Evolutionary conservation across 2,329 filamentous ascomycete species (phyloP).

Genomic region (Aschersonia sp.): DNA sequence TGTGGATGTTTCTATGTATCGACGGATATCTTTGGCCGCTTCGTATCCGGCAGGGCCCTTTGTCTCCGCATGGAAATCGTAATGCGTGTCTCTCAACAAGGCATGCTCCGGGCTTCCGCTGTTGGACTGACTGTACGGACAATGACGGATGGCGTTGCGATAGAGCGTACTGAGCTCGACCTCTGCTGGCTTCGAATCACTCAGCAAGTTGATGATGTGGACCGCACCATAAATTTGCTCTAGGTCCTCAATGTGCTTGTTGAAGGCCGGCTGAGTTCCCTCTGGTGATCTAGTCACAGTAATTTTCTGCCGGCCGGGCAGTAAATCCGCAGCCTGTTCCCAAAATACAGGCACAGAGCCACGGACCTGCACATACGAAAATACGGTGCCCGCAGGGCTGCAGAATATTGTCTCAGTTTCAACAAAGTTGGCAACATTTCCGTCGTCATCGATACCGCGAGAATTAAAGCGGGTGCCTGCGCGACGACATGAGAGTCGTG

Average conservation of each 20-base stretch:
- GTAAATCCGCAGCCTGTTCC: constrained; percentile 80
- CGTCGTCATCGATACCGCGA: constrained; percentile 94
- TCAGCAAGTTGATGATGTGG: constrained; percentile 89
- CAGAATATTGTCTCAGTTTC: constrained; percentile 91
- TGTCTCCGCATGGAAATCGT: constrained; percentile 93
- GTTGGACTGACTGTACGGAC: constrained; percentile 49
- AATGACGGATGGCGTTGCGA: constrained; percentile 60
- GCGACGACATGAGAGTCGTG: constrained; percentile 74
- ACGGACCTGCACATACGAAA: constrained; percentile 86
- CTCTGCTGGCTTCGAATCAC: constrained; percentile 74
- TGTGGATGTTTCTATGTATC: constrained; percentile 63
- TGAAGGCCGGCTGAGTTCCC: constrained; percentile 85
- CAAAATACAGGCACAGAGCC: constrained; percentile 94
- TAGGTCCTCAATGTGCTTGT: constrained; percentile 85
- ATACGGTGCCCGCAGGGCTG: constrained; percentile 62
- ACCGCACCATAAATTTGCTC: constrained; percentile 79
- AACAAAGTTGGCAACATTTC: constrained; percentile 97
- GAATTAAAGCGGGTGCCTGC: constrained; percentile 94
- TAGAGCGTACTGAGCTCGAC: constrained; percentile 71
- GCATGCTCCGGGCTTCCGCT: constrained; percentile 50
- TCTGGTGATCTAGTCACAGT: constrained; percentile 76
- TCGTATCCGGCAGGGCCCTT: constrained; percentile 77
- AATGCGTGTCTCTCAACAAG: constrained; percentile 69
- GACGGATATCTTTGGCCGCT: constrained; percentile 70
- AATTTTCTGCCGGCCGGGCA: constrained; percentile 91